These are phyloP conservation scores for Tricholoma matsutake DNA, from an alignment of 768 basidiomycete genomes.

Conservation along the genomic window DNA sequence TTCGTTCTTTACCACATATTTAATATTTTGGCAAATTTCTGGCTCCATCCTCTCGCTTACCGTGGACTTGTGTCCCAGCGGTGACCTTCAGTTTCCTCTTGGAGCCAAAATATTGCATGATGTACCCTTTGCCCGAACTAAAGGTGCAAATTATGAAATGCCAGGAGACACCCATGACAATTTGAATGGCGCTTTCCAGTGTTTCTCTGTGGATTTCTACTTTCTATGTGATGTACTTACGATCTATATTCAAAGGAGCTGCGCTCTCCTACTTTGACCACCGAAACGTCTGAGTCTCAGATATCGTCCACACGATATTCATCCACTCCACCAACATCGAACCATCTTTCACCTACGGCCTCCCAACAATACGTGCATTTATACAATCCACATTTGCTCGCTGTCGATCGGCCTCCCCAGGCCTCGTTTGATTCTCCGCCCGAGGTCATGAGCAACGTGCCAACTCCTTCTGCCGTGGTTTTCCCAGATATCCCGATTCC, in stretches of 20 bases:
- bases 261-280: slow-evolving; percentile 32
- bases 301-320: slow-evolving; percentile 22
- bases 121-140: background rate
- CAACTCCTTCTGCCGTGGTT: slow-evolving; percentile 2
- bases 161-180: background rate
- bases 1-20: background rate
- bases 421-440: slow-evolving; percentile 3
- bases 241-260: slow-evolving; percentile 6
- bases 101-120: background rate
- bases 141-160: background rate
- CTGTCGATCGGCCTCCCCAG: background rate
- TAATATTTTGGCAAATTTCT: background rate
- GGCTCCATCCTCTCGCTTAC: background rate
- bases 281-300: slow-evolving; percentile 30
- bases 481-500: slow-evolving; percentile 28
- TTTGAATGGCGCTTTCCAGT: background rate
- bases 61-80: background rate
- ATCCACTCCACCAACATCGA: slow-evolving; percentile 14
- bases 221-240: slow-evolving; percentile 4
- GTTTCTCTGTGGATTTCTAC: background rate
- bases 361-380: slow-evolving; percentile 8
- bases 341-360: slow-evolving; percentile 8
- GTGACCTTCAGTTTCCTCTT: background rate
- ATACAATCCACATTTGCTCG: slow-evolving; percentile 9
- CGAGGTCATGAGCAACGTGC: slow-evolving; percentile 1